phyloP scores from a whole-genome alignment of 306 rosid species.

The Trichosanthes cucumerina region DNA sequence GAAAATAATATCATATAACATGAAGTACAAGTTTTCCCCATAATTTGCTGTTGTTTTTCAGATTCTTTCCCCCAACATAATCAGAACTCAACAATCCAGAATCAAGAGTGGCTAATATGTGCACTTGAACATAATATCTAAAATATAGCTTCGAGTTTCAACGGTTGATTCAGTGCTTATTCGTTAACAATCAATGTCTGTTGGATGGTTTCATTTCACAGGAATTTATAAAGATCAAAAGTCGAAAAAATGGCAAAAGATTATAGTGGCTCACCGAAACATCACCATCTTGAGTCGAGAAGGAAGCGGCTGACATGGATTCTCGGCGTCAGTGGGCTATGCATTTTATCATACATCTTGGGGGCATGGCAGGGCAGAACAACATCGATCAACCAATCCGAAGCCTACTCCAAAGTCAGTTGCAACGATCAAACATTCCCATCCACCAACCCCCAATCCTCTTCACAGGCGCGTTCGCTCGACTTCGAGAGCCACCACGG shows the following conservation, averaged over 20 bases:
- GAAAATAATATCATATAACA: background rate
- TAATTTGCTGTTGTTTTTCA: background rate
- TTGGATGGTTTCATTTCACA: background rate
- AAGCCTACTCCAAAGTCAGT: slow-evolving; percentile 28
- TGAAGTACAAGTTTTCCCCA: background rate
- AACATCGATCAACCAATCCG: slow-evolving; percentile 36
- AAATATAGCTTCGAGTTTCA: background rate
- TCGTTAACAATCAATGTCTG: background rate
- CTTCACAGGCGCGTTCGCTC: slow-evolving; percentile 15
- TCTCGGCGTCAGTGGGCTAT: slow-evolving; percentile 64
- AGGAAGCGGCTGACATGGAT: slow-evolving; percentile 67
- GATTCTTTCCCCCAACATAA: background rate
- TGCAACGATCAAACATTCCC: slow-evolving; percentile 27
- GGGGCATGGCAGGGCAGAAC: slow-evolving; percentile 63
- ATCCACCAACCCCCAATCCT: background rate
- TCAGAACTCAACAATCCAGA: background rate
- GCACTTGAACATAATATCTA: background rate
- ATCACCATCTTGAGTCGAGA: slow-evolving; percentile 51
- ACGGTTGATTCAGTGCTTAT: background rate
- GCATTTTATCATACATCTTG: slow-evolving; percentile 55
- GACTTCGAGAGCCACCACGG: slow-evolving; percentile 75
- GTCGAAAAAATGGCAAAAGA: slow-evolving; percentile 55
- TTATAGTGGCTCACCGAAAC: slow-evolving; percentile 80
- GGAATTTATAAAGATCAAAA: background rate
- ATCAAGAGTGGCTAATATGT: background rate